Evolutionary conservation across 352 stramenopile genomes (phyloP).

Genomic region (Thraustotheca clavata): DNA sequence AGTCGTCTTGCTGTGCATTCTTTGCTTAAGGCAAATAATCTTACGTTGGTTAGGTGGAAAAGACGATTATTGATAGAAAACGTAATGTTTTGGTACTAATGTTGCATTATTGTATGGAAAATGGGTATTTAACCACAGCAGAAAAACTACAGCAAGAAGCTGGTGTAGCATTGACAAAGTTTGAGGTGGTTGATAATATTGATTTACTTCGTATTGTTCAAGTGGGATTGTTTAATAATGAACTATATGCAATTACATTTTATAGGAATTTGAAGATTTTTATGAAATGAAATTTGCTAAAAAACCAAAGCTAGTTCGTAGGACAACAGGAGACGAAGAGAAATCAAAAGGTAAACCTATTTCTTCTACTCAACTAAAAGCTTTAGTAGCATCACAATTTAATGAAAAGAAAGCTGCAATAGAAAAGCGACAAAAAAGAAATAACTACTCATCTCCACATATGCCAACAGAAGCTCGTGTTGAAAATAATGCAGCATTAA

Average conservation of each 20-base stretch:
- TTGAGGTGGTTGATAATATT: conserved; percentile 89
- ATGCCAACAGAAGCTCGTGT: conserved; percentile 71
- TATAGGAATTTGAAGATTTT: conserved; percentile 87
- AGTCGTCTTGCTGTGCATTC: conserved; percentile 49
- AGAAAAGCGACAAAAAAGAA: conserved; percentile 54
- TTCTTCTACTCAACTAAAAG: background rate
- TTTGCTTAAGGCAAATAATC: background rate
- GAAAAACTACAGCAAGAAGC: conserved; percentile 83
- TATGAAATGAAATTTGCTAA: conserved; percentile 90
- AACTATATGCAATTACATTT: conserved; percentile 2
- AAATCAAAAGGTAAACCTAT: conserved; percentile 26
- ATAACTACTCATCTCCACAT: conserved; percentile 66
- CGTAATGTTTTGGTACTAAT: conserved; percentile 82
- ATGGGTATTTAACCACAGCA: conserved; percentile 75
- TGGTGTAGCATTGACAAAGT: conserved; percentile 76
- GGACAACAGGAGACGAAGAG: conserved; percentile 53
- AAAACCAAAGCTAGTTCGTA: conserved; percentile 74
- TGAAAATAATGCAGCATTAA: conserved; percentile 68
- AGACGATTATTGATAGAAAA: conserved; percentile 74
- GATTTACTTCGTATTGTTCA: conserved; percentile 81
- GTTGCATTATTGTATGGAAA: conserved; percentile 77
- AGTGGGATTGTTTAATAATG: conserved; percentile 23
- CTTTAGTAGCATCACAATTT: conserved; percentile 22
- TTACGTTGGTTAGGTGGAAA: conserved; percentile 53
- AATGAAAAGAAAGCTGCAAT: conserved; percentile 47